Evolutionary conservation across 148 eudicot species (phyloP).

Genomic region (Camellia lanceoleosa): DNA sequence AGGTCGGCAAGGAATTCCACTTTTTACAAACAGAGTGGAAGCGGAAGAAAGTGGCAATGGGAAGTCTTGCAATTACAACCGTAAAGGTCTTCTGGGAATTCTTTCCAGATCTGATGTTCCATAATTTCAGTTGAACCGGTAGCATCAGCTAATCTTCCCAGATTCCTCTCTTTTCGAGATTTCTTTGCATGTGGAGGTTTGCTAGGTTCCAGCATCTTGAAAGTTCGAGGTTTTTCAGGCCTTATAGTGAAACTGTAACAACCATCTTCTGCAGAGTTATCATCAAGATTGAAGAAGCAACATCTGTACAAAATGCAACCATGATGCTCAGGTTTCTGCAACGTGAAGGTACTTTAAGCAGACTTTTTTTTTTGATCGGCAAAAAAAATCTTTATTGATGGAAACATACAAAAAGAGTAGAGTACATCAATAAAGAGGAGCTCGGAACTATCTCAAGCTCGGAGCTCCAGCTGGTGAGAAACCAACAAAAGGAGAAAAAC

Average conservation of each 20-base stretch:
- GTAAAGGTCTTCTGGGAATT: conserved; percentile 82
- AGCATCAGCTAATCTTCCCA: conserved; percentile 28
- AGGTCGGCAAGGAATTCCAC: conserved; percentile 71
- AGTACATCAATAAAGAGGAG: too few species aligned
- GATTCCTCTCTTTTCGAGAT: conserved; percentile 54
- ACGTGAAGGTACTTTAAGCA: neutral
- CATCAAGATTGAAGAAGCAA: conserved; percentile 56
- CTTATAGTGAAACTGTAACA: conserved; percentile 39
- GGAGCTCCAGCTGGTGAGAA: too few species aligned
- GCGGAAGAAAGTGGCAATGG: conserved; percentile 74
- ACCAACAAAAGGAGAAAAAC: too few species aligned
- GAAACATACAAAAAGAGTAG: too few species aligned
- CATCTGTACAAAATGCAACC: conserved; percentile 39
- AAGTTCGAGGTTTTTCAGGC: conserved; percentile 45
- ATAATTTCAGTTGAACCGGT: conserved; percentile 36
- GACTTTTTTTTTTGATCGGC: neutral
- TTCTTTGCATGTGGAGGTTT: conserved; percentile 65
- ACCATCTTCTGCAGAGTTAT: conserved; percentile 42
- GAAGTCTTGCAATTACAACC: conserved; percentile 91
- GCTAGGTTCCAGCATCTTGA: conserved; percentile 56
- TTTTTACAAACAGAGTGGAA: conserved; percentile 71
- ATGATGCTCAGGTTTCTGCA: neutral
- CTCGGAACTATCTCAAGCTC: too few species aligned
- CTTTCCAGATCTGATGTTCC: conserved; percentile 80
- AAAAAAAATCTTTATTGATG: too few species aligned